These are phyloP conservation scores for Candida coquimbonensis DNA, from an alignment of 805 yeast genomes.

Conservation along the genomic window DNA sequence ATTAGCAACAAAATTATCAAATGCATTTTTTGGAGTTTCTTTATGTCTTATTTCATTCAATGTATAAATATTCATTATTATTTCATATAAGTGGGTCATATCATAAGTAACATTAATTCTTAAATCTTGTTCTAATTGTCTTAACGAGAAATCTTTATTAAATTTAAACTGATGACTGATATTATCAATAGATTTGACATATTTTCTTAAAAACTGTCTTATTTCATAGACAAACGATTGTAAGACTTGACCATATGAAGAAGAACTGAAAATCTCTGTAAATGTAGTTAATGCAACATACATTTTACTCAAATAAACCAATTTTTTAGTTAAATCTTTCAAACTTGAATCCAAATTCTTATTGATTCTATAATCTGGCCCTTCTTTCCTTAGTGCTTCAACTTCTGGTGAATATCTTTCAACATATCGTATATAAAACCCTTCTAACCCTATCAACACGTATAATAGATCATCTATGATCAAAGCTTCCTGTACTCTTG, in stretches of 20 bases:
- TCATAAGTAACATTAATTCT: constrained; percentile 30
- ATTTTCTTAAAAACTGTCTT: constrained; percentile 34
- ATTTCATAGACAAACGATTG: constrained; percentile 67
- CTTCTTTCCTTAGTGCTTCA: constrained; percentile 39
- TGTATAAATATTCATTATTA: constrained; percentile 43
- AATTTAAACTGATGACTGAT: constrained; percentile 49
- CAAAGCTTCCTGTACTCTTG: constrained; percentile 62
- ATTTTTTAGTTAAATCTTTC: constrained; percentile 57
- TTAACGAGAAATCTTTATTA: constrained; percentile 49
- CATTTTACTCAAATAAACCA: constrained; percentile 57
- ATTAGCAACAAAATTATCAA: constrained; percentile 36
- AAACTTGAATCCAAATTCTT: constrained; percentile 67
- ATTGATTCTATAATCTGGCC: constrained; percentile 72
- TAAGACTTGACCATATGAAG: constrained; percentile 58
- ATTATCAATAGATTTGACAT: constrained; percentile 27
- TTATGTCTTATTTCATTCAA: constrained; percentile 35
- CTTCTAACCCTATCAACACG: constrained; percentile 69
- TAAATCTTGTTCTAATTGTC: constrained; percentile 48
- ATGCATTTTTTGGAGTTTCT: constrained; percentile 27
- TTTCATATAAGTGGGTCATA: constrained; percentile 51
- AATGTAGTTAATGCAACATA: constrained; percentile 54
- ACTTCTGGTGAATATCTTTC: constrained; percentile 46
- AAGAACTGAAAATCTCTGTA: constrained; percentile 49
- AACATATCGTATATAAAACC: constrained; percentile 64
- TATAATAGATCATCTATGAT: constrained; percentile 63